Evolutionary conservation across 306 rosid species (phyloP), one percentile per base, ranked within the genome.

Genomic region (Fagus crenata): DNA sequence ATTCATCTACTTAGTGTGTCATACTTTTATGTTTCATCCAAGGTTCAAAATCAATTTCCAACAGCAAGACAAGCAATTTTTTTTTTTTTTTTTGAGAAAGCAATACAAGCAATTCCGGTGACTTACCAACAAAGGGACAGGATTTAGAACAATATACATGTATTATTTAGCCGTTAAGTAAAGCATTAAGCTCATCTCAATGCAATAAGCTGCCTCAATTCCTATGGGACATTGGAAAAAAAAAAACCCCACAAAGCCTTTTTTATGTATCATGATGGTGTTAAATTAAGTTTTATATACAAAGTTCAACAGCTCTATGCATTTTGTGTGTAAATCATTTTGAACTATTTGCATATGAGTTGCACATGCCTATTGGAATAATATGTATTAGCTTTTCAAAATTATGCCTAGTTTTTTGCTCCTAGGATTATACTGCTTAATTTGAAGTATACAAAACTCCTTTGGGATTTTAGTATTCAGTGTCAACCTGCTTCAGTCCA

Each of bases 381-480:
- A 7, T 7, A 28, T 58, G 31, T 58, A 28, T 35, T 28, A 28
- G 64, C 36, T 58, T 58, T 58, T 4, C 64, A 28, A 18, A 7
- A 32, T 18, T 22, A 22, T 22, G 28, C 28, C 28, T 22, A 22
- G 0, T 22, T 22, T 22, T 18, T 28, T 7, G 51, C 14, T 58
- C 36, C 35, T 7, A 6, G 64, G 15, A 58, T 58, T 7, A 58
- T 58, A 7, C 13, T 7, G 8, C 36, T 8, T 58, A 18, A n/a
- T 22, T 58, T 58, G 64, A 58, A 73, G 40, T 8, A 65, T 39
- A 54, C 74, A 67, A 64, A 79, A 56, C 41, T 75, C 56, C 36
- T 59, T 49, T 37, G 36, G 76, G 36, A 65, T 9, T 53, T 67
- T 31, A 67, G 17, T 40, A 41, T 46, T 82, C 5, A 53, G 32